These are phyloP conservation scores for Gaultheria prostrata DNA, from an alignment of 148 eudicot species.

Conservation along the genomic window DNA sequence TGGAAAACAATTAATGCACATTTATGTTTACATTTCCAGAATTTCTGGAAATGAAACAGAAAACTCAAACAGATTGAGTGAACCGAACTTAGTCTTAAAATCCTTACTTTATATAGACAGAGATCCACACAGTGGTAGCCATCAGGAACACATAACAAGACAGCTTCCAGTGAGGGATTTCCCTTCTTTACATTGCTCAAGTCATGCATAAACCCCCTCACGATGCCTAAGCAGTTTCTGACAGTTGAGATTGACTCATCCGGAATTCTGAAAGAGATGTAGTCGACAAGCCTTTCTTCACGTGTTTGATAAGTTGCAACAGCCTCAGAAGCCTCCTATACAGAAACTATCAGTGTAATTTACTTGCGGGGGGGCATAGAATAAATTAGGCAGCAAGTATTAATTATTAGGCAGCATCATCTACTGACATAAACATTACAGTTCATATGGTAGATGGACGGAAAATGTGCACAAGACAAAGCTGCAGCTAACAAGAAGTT, in stretches of 20 bases:
- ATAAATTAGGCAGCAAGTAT: background rate
- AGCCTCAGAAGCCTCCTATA: slow-evolving; percentile 51
- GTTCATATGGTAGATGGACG: background rate
- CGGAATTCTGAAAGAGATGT: slow-evolving; percentile 68
- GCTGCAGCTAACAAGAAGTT: background rate
- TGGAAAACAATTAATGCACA: background rate
- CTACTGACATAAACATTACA: background rate
- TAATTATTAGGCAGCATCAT: slow-evolving; percentile 1
- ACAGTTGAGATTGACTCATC: slow-evolving; percentile 55
- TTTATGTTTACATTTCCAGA: background rate
- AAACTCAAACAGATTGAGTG: background rate
- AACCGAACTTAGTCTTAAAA: background rate
- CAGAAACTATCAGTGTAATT: slow-evolving; percentile 8
- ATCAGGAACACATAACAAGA: slow-evolving; percentile 62
- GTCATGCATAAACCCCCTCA: slow-evolving; percentile 52
- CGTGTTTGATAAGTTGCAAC: slow-evolving; percentile 29
- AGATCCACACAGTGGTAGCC: slow-evolving; percentile 82
- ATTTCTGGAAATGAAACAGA: background rate
- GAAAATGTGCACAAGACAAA: background rate
- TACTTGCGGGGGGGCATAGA: background rate
- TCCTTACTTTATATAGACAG: slow-evolving; percentile 81
- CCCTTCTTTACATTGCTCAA: slow-evolving; percentile 31
- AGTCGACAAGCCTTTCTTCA: slow-evolving; percentile 49
- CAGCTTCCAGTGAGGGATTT: slow-evolving; percentile 53
- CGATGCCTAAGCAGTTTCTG: slow-evolving; percentile 65